Percentiles rank a stretch among this genome's conserved stretches.
Evolutionary conservation across 371 early-diverging fungal genomes (phyloP).

Genomic region (Mycotypha africana): DNA sequence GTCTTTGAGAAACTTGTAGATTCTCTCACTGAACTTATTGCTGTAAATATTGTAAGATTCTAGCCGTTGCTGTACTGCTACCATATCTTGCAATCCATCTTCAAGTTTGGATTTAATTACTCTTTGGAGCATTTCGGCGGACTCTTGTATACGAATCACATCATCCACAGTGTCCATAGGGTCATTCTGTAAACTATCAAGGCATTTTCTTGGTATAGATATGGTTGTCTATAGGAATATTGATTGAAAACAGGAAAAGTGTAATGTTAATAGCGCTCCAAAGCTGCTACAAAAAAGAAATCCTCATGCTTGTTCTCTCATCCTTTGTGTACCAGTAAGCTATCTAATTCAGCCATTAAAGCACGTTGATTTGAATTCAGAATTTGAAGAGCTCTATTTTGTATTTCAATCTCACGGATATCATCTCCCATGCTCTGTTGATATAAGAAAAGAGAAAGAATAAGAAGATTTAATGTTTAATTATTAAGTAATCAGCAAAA

Average conservation of each 20-base stretch:
- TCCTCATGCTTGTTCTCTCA: constrained; percentile 4
- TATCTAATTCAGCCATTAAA: constrained; percentile 78
- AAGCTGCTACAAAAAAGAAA: neutral
- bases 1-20: constrained; percentile 70
- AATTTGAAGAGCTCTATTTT: constrained; percentile 87
- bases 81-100: constrained; percentile 68
- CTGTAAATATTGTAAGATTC: constrained; percentile 74
- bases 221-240: constrained; percentile 19
- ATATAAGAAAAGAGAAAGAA: neutral
- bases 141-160: constrained; percentile 71
- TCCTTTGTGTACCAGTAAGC: constrained; percentile 52
- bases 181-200: constrained; percentile 70
- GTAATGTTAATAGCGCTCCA: no score
- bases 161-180: constrained; percentile 77
- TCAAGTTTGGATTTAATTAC: constrained; percentile 71
- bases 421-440: constrained; percentile 88
- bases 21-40: constrained; percentile 71
- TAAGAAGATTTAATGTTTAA: no score
- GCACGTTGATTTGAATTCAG: constrained; percentile 81
- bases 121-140: constrained; percentile 74
- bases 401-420: constrained; percentile 89
- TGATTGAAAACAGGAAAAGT: no score
- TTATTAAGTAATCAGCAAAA: no score
- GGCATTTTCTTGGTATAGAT: constrained; percentile 34
- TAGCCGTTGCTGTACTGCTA: constrained; percentile 74